Evolutionary conservation across 148 eudicot species (phyloP).

Genomic region (Rhododendron griersonianum): DNA sequence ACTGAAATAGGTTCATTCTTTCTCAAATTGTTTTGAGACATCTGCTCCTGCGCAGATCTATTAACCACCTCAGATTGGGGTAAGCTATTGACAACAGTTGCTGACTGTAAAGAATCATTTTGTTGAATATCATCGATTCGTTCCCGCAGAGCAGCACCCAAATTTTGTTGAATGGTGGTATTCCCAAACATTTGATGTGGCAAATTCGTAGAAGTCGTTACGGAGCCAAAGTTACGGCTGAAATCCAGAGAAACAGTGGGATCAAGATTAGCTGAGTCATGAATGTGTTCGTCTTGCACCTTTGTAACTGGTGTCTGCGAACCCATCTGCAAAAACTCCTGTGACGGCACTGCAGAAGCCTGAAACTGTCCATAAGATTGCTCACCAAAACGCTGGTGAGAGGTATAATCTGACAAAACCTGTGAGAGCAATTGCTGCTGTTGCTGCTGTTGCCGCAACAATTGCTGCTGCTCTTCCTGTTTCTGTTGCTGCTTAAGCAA

Average conservation of each 20-base stretch:
- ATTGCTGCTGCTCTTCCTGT: constrained; percentile 73
- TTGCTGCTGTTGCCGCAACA: constrained; percentile 67
- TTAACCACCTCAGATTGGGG: constrained; percentile 23
- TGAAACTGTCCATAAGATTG: constrained; percentile 47
- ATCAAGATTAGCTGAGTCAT: constrained; percentile 28
- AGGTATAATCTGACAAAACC: constrained; percentile 62
- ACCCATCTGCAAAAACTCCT: constrained; percentile 49
- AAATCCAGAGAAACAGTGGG: constrained; percentile 33
- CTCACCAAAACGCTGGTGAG: constrained; percentile 45
- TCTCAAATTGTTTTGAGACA: constrained; percentile 13
- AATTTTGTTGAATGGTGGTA: constrained; percentile 22
- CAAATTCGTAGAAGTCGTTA: constrained; percentile 41
- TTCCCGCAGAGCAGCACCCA: constrained; percentile 25
- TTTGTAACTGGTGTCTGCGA: constrained; percentile 40
- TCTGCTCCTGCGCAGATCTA: constrained; percentile 25
- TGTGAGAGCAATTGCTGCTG: constrained; percentile 79
- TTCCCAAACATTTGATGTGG: constrained; percentile 61
- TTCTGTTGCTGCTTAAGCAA: constrained; percentile 76
- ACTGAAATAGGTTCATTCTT: constrained; percentile 15
- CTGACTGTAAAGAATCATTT: constrained; percentile 13
- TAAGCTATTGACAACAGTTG: constrained; percentile 20
- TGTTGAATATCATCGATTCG: constrained; percentile 27
- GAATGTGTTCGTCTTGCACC: constrained; percentile 31
- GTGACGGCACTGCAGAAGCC: constrained; percentile 37
- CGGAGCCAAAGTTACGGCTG: constrained; percentile 27